These are phyloP conservation scores for Ceratobasidium sp. DNA, from an alignment of 1,284 basidiomycete genomes.

Conservation along the genomic window DNA sequence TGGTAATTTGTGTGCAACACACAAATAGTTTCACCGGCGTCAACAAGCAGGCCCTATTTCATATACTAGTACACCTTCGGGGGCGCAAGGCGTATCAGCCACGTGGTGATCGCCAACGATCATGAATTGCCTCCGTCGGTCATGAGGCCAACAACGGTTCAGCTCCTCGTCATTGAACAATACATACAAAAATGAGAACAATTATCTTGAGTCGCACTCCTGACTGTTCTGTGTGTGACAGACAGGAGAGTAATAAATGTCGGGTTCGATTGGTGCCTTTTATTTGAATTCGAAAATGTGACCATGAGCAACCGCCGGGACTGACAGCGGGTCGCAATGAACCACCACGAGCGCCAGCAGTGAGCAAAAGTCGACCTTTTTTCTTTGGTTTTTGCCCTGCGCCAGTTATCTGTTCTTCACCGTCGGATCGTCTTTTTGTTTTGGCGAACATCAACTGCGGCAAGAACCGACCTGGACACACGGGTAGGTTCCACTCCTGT, in stretches of 20 bases:
- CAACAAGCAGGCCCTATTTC: no score
- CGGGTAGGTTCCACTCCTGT: slow-evolving; percentile 10
- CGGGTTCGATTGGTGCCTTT: background rate
- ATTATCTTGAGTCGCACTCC: background rate
- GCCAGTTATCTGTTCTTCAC: background rate
- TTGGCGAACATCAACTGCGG: no score
- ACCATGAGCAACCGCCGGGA: background rate
- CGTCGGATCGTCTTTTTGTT: no score
- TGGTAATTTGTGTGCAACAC: no score
- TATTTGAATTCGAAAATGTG: slow-evolving; percentile 8
- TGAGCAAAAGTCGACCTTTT: background rate
- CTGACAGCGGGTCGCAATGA: slow-evolving; percentile 12
- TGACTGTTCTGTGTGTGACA: background rate
- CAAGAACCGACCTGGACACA: background rate
- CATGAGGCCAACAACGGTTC: background rate
- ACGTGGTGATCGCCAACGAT: slow-evolving; percentile 24
- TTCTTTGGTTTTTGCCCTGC: background rate
- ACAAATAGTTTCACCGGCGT: no score
- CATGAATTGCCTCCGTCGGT: background rate
- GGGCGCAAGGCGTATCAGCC: background rate
- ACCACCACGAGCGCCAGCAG: slow-evolving; percentile 24
- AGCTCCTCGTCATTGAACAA: background rate
- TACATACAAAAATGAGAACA: background rate
- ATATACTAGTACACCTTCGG: no score
- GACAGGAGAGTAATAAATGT: background rate